Evolutionary conservation across 139 green algal genomes (phyloP), one percentile per base, ranked within the genome.

Genomic region (Chlamydomonas sp.): DNA sequence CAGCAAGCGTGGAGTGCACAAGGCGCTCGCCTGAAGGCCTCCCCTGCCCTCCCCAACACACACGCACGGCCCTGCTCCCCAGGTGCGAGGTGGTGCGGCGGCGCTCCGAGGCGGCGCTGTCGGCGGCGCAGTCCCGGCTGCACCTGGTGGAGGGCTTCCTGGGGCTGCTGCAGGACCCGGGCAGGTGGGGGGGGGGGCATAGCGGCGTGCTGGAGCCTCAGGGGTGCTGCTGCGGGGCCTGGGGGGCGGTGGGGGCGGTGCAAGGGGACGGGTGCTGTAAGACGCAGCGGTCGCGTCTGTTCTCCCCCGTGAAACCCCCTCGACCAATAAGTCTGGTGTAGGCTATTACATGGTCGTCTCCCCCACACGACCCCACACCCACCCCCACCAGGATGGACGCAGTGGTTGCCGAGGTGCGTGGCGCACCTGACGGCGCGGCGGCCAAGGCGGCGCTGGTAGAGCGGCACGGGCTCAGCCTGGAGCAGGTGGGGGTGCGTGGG

Each of bases 121-220:
- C 17, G 1, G 92, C 93, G n/a, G 95, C 96, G 0, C n/a, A 90
- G 68, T 74, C 87, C 17, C 94, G 97, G 10, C 88, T 95, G 86
- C 95, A 98, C 85, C 74, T 98, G 3, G 95, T 99, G 63, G 89
- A 97, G 74, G 97, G 97, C 57, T 94, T 97, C 77, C 88, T 99
- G 75, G 14, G 79, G 3, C 96, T 95, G 31, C 87, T 98, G 86
- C 57, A 62, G 14, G 20, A 12, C n/a, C n/a, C n/a, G n/a, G n/a
- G n/a, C n/a, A n/a, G n/a, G n/a, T n/a, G n/a, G n/a, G n/a, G n/a
- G n/a, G n/a, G n/a, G n/a, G n/a, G n/a, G n/a, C n/a, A n/a, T n/a
- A n/a, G n/a, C n/a, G n/a, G n/a, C n/a, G n/a, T n/a, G n/a, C n/a
- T n/a, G n/a, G n/a, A n/a, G n/a, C n/a, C n/a, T n/a, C n/a, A n/a